phyloP scores from a whole-genome alignment of 164 flowering plant species.

The Akebia trifoliata region DNA sequence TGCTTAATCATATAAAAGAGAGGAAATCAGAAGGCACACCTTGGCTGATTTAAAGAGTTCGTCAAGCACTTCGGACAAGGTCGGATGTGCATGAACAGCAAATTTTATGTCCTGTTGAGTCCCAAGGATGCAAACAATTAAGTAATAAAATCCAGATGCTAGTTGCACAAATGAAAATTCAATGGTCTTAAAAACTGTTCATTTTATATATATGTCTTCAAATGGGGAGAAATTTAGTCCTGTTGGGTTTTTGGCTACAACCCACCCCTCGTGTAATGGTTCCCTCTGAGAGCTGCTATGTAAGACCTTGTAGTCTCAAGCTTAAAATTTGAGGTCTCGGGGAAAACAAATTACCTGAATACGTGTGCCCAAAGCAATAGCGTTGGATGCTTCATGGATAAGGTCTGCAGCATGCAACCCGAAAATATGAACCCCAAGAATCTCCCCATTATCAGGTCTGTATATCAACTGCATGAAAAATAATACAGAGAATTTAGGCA shows the following conservation, averaged over 20 bases:
- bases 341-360: constrained; percentile 54
- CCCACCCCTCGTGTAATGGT: too few relatives aligned
- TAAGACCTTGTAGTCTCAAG: too few relatives aligned
- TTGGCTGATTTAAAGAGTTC: constrained; percentile 94
- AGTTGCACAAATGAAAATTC: too few relatives aligned
- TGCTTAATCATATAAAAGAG: too few relatives aligned
- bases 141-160: too few relatives aligned
- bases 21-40: too few relatives aligned
- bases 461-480: constrained; percentile 70
- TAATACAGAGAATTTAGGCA: neutral
- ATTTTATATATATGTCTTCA: too few relatives aligned
- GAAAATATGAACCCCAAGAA: constrained; percentile 95
- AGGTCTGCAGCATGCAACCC: constrained; percentile 99
- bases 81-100: constrained; percentile 97
- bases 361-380: constrained; percentile 84
- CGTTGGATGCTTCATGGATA: constrained; percentile 98
- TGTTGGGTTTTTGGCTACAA: too few relatives aligned
- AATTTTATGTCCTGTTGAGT: constrained; percentile 91
- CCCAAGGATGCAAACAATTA: constrained; percentile 3
- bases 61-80: constrained; percentile 93
- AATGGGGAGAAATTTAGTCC: too few relatives aligned
- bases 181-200: too few relatives aligned
- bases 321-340: neutral
- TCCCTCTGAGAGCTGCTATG: too few relatives aligned
- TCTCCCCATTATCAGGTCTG: constrained; percentile 96